Percentiles rank a stretch among this genome's conserved stretches.
Evolutionary conservation across 2,329 filamentous ascomycete species (phyloP).

Genomic region (Didymella pinodella): DNA sequence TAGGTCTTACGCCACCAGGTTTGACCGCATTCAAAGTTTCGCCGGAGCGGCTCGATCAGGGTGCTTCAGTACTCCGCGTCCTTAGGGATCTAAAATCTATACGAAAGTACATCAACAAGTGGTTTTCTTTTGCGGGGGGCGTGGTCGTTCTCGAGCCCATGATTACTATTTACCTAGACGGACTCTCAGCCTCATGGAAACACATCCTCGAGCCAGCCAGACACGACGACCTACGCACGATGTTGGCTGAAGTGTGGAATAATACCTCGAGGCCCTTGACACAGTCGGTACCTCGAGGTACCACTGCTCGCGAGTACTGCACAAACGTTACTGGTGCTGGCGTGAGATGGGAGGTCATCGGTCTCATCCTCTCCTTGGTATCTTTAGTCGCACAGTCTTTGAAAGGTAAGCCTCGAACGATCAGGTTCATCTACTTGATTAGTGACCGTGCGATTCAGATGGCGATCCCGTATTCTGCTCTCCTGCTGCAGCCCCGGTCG

Average conservation of each 20-base stretch:
- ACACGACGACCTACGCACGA: conserved; percentile 40
- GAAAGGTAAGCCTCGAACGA: conserved; percentile 26
- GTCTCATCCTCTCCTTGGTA: conserved; percentile 50
- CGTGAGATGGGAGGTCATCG: conserved; percentile 56
- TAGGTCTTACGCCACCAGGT: conserved; percentile 33
- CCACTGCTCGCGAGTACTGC: conserved; percentile 51
- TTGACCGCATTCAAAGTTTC: conserved; percentile 19
- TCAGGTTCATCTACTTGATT: not conserved
- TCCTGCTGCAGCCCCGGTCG: conserved; percentile 37
- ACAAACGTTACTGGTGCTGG: conserved; percentile 49
- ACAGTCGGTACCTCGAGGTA: conserved; percentile 44
- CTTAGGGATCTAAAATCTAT: conserved; percentile 38
- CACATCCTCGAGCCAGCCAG: conserved; percentile 36
- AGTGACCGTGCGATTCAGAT: conserved; percentile 28
- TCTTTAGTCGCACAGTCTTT: conserved; percentile 47
- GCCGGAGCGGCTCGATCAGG: conserved; percentile 37
- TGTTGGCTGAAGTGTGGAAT: conserved; percentile 54
- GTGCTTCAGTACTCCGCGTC: conserved; percentile 37
- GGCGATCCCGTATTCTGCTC: conserved; percentile 46
- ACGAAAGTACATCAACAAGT: conserved; percentile 44
- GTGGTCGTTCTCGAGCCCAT: conserved; percentile 49
- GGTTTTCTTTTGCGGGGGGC: conserved; percentile 42
- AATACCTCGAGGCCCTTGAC: conserved; percentile 52
- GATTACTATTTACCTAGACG: conserved; percentile 40
- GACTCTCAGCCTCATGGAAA: conserved; percentile 40